Base-by-base conservation (phyloP, 169 alveolate genomes). In the Eimeria acervulina region DNA sequence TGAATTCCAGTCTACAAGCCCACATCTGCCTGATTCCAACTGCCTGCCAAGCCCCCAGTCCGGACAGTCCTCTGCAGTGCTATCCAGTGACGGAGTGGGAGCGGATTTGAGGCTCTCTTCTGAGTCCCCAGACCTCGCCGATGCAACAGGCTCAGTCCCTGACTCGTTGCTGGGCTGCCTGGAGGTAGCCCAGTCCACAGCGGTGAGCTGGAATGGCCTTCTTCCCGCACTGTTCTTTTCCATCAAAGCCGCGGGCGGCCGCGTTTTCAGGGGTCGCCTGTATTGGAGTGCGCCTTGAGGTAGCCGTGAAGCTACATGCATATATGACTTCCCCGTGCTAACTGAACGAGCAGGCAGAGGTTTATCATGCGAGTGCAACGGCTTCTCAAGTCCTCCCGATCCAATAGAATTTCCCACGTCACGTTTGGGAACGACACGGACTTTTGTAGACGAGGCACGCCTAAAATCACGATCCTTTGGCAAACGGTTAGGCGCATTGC, bases 301-400 rank as follows among this genome's bases (percentile, higher is more conserved):
- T 28, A 87, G 94, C 61, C 94, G 81, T 15, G 94, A 87, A 47
- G 94, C 94, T 31, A 87, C 94, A 28, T 87, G 94, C 83, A n/a
- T 33, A n/a, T 87, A 61, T 76, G 83, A 13, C 13, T 38, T 36
- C 63, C 94, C 94, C 31, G 84, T 87, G 94, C 94, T 87, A 6
- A 42, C 66, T 40, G 94, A 38, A 23, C 94, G 81, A 47, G 31
- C 74, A 7, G 94, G 66, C 31, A 81, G 61, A 87, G 94, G 94
- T 21, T 87, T 87, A 59, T 87, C 94, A 87, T 59, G 38, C 94
- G 66, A 36, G 61, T 40, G 66, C 68, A 44, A 23, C 17, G 74
- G 66, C 0, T 7, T 17, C 33, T 26, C 81, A 15, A 87, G 33
- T 61, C 51, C 68, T 63, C 83, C 66, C 6, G 94, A 21, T 26